Percentiles rank a stretch among this genome's conserved stretches.
These are phyloP conservation scores for Boletus sp. DNA, from an alignment of 768 basidiomycete species.

Conservation along the genomic window DNA sequence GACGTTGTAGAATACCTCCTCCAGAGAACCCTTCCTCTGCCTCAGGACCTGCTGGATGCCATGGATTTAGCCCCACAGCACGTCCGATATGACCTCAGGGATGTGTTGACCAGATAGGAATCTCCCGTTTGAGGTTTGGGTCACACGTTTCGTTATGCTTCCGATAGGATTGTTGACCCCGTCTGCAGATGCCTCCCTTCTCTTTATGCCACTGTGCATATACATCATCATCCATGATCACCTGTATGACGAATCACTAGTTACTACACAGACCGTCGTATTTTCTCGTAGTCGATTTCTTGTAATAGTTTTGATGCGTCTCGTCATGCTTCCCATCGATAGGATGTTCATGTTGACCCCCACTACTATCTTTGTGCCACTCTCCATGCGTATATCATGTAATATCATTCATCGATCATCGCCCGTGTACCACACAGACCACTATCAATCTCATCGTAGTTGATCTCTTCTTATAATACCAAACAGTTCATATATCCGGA, in stretches of 20 bases:
- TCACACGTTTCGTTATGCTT: background rate
- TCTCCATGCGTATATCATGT: background rate
- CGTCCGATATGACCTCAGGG: background rate
- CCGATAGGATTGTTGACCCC: background rate
- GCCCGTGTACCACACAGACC: background rate
- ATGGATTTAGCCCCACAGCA: background rate
- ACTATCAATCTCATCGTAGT: background rate
- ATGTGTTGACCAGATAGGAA: background rate
- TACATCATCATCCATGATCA: too few species aligned
- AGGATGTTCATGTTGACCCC: background rate
- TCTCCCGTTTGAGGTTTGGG: background rate
- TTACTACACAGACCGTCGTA: too few species aligned
- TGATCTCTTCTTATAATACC: background rate
- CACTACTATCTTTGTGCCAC: too few species aligned
- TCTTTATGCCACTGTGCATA: background rate
- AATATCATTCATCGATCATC: background rate
- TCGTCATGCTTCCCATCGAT: background rate
- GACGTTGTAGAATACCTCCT: background rate
- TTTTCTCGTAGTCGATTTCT: too few species aligned
- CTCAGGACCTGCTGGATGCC: background rate
- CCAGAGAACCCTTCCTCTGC: background rate
- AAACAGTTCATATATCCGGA: background rate
- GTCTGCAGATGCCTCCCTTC: background rate
- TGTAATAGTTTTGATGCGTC: background rate
- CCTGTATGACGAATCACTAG: too few species aligned